A percentile compares a stretch with the other conserved stretches of the same genome.
Evolutionary conservation across 225 moss, liverwort and hornwort species (phyloP).

Genomic region (Climacium dendroides): DNA sequence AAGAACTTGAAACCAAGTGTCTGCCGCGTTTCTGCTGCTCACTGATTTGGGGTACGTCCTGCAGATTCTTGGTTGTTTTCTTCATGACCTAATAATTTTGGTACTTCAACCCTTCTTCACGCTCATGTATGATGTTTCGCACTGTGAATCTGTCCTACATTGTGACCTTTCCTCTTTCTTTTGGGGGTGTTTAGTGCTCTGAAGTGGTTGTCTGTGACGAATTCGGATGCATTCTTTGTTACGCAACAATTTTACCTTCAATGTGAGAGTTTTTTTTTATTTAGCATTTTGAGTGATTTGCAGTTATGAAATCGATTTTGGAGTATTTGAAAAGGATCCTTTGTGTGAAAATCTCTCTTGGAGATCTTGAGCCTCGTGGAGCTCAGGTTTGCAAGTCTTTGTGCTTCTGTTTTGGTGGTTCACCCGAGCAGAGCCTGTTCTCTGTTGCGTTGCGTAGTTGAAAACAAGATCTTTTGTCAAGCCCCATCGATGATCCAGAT

Average conservation of each 20-base stretch:
- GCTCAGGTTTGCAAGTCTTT: background rate
- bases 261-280: background rate
- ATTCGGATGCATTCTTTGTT: background rate
- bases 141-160: background rate
- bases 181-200: background rate
- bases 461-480: background rate
- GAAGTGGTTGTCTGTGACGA: background rate
- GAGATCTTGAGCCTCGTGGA: background rate
- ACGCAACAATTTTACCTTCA: background rate
- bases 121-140: background rate
- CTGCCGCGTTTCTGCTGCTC: background rate
- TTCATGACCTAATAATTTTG: background rate
- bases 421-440: background rate
- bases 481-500: background rate
- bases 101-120: background rate
- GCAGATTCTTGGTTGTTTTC: background rate
- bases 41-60: background rate
- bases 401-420: background rate
- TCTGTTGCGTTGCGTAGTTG: background rate
- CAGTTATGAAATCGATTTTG: background rate
- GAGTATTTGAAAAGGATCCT: background rate
- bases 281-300: background rate
- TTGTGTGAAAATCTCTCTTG: background rate
- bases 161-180: background rate
- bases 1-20: background rate